phyloP scores from a whole-genome alignment of 345 rosid species.

The Brassica incana region DNA sequence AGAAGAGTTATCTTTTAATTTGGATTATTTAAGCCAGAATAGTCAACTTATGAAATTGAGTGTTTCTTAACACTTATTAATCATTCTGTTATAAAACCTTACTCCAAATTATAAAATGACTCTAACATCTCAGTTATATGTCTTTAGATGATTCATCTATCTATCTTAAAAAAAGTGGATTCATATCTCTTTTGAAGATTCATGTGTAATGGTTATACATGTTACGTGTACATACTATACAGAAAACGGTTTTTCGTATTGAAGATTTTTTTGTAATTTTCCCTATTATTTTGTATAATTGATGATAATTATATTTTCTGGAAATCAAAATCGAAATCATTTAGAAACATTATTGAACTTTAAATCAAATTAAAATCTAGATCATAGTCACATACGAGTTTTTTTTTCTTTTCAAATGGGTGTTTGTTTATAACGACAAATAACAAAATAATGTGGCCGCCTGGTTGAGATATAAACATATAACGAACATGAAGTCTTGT shows the following conservation, averaged over 20 bases:
- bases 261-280: neutral
- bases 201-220: neutral
- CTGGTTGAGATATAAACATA: slow-evolving; percentile 26
- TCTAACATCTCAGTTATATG: neutral
- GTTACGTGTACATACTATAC: neutral
- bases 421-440: neutral
- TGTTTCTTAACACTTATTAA: neutral
- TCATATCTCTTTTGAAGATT: neutral
- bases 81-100: neutral
- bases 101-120: neutral
- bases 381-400: neutral
- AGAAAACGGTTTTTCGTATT: neutral
- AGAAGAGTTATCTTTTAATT: neutral
- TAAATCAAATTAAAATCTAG: neutral
- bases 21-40: neutral
- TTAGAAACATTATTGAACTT: neutral
- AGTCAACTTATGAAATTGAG: neutral
- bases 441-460: neutral
- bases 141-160: neutral
- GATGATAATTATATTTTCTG: neutral
- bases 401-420: too few relatives aligned
- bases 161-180: too few relatives aligned
- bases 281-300: neutral
- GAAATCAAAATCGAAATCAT: neutral
- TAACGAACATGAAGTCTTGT: slow-evolving; percentile 36